A percentile compares a stretch with the other conserved stretches of the same genome.
Conservation (phyloP, 345 rosid genomes). For the Populus simonii region DNA sequence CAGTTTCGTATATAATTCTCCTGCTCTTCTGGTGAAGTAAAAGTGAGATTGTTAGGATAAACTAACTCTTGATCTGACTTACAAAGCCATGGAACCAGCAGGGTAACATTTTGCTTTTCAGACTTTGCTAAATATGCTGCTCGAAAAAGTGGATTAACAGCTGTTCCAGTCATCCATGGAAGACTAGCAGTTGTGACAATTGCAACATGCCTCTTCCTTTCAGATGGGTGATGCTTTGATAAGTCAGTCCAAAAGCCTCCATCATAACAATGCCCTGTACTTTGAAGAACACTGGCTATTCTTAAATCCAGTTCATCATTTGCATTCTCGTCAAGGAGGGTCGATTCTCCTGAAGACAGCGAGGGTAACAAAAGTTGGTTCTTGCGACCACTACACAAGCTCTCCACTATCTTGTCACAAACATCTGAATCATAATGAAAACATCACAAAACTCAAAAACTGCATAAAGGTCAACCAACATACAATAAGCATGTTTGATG, state of each 20-base stretch:
- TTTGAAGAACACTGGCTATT: constrained; percentile 88
- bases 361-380: constrained; percentile 56
- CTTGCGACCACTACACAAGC: constrained; percentile 76
- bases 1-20: constrained; percentile 86
- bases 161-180: constrained; percentile 99
- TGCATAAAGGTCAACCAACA: background rate
- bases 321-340: constrained; percentile 48
- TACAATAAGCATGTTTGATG: background rate
- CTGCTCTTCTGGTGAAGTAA: constrained; percentile 93
- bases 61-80: constrained; percentile 93
- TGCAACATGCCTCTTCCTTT: constrained; percentile 81
- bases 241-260: constrained; percentile 86
- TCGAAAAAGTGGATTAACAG: constrained; percentile 90
- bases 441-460: constrained; percentile 1
- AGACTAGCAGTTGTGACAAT: constrained; percentile 97
- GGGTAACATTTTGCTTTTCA: constrained; percentile 81
- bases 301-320: constrained; percentile 75
- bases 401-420: constrained; percentile 80
- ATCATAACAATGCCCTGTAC: constrained; percentile 90
- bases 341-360: constrained; percentile 57
- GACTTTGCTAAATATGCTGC: constrained; percentile 88
- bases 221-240: constrained; percentile 46
- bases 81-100: constrained; percentile 97
- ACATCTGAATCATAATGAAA: constrained; percentile 47
- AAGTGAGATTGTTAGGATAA: constrained; percentile 79